Conservation (phyloP, 2,329 filamentous ascomycete species). For the Alternaria conjuncta region DNA sequence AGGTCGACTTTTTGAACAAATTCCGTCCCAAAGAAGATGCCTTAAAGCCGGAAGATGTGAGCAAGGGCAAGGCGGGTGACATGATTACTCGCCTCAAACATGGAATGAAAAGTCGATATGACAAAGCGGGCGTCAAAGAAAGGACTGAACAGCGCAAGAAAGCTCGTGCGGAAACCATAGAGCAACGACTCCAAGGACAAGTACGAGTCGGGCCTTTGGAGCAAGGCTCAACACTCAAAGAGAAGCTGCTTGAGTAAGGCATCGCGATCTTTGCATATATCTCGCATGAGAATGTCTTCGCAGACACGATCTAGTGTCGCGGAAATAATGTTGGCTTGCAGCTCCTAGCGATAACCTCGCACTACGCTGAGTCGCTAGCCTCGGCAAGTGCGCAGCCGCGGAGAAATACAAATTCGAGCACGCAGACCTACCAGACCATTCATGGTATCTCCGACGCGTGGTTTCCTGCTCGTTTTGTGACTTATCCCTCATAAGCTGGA, state of each 20-base stretch:
- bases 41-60: constrained; percentile 65
- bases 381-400: constrained; percentile 15
- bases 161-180: constrained; percentile 58
- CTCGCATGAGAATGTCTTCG: neutral
- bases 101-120: constrained; percentile 69
- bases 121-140: constrained; percentile 46
- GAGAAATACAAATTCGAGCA: constrained; percentile 18
- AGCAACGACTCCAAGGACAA: constrained; percentile 50
- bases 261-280: neutral
- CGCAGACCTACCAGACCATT: neutral
- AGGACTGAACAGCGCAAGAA: constrained; percentile 30
- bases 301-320: neutral
- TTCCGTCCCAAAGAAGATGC: constrained; percentile 62
- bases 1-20: constrained; percentile 75
- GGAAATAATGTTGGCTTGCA: neutral
- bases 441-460: neutral
- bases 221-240: constrained; percentile 8
- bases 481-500: too few relatives aligned
- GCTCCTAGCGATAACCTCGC: neutral
- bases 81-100: constrained; percentile 94
- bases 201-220: constrained; percentile 57
- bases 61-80: constrained; percentile 81
- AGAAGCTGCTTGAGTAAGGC: constrained; percentile 9
- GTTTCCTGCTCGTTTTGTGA: neutral
- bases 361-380: neutral